Evolutionary conservation across 139 green algal species (phyloP).

Genomic region (Tetraselmis chui): DNA sequence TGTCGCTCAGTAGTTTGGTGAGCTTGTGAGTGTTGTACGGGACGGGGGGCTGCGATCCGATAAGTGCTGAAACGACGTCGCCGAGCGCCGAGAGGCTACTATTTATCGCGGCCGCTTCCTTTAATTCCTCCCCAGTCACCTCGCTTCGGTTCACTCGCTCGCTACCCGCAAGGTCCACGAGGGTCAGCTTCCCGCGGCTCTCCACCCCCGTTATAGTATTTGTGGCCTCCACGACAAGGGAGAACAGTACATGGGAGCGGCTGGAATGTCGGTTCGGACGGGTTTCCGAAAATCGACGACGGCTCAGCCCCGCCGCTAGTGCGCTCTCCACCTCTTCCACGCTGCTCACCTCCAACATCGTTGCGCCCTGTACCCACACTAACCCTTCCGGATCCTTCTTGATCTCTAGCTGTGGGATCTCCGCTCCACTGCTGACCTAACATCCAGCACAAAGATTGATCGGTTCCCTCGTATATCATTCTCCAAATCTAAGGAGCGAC

Average conservation of each 20-base stretch:
- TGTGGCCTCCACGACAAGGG: constrained; percentile 5
- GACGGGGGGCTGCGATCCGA: constrained; percentile 12
- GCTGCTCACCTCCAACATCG: not conserved
- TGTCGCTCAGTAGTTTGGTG: constrained; percentile 20
- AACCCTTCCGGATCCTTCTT: constrained; percentile 7
- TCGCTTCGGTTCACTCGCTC: constrained; percentile 22
- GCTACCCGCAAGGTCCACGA: constrained; percentile 24
- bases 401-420: too few species aligned
- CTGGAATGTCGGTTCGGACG: not conserved
- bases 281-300: not conserved
- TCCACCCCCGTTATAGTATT: not conserved
- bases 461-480: too few species aligned
- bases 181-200: constrained; percentile 7
- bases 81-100: constrained; percentile 11
- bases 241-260: constrained; percentile 18
- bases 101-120: constrained; percentile 18
- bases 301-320: not conserved
- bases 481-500: too few species aligned
- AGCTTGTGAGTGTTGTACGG: constrained; percentile 35
- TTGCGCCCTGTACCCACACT: constrained; percentile 8
- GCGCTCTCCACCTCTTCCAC: not conserved
- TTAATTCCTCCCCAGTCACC: constrained; percentile 5
- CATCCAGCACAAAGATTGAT: too few species aligned
- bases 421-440: too few species aligned
- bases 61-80: constrained; percentile 12